phyloP scores from a whole-genome alignment of 1,139 yeast species.

The Candida neerlandica region DNA sequence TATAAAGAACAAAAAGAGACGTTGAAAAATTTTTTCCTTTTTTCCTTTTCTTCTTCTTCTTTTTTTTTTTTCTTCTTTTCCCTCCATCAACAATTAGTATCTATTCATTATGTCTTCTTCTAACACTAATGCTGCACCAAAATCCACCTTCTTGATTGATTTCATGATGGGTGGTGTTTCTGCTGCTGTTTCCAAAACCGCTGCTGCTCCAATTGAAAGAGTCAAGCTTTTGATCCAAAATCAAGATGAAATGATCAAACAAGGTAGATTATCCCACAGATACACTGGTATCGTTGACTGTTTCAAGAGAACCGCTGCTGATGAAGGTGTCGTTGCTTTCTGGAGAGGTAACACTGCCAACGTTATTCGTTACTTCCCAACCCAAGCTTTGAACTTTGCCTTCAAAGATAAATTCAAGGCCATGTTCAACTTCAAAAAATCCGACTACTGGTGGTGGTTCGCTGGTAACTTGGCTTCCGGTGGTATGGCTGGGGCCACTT shows the following conservation, averaged over 20 bases:
- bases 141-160: conserved; percentile 36
- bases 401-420: conserved; percentile 56
- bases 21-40: conserved; percentile 10
- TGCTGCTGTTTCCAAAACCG: conserved; percentile 60
- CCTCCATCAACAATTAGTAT: conserved; percentile 11
- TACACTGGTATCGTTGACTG: conserved; percentile 54
- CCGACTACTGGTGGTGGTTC: conserved; percentile 54
- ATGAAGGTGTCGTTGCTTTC: conserved; percentile 54
- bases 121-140: conserved; percentile 13
- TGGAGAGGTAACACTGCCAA: conserved; percentile 63
- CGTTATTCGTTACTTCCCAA: conserved; percentile 58
- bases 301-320: conserved; percentile 56
- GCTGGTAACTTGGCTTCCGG: conserved; percentile 60
- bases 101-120: conserved; percentile 6
- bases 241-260: conserved; percentile 58
- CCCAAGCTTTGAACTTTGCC: conserved; percentile 57
- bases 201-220: conserved; percentile 59
- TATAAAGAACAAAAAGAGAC: neutral
- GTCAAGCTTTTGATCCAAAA: conserved; percentile 56
- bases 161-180: conserved; percentile 60
- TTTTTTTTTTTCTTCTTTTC: conserved; percentile 11
- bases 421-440: conserved; percentile 56
- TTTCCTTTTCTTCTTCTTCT: neutral
- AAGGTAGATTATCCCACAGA: conserved; percentile 53
- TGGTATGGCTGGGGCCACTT: conserved; percentile 60